phyloP scores from a whole-genome alignment of 2,329 filamentous ascomycete species.

The Colletotrichum sp. region DNA sequence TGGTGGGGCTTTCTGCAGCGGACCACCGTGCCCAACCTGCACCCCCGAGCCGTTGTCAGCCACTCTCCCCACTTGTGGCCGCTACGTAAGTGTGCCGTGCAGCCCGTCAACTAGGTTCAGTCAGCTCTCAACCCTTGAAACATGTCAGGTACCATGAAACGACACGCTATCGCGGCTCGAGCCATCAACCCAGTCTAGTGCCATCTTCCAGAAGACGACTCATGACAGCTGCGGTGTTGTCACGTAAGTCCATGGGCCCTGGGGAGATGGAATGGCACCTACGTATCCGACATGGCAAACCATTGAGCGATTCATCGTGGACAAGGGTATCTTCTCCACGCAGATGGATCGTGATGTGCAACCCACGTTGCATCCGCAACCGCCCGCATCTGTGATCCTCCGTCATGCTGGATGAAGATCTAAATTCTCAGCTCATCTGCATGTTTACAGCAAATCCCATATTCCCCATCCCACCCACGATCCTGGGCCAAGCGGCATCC shows the following conservation, averaged over 20 bases:
- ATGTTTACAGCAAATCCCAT: not conserved
- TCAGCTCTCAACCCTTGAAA: constrained; percentile 10
- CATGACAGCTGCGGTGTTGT: not conserved
- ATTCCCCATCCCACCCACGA: not conserved
- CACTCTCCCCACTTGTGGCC: not conserved
- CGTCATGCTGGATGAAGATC: not conserved
- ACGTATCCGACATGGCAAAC: not conserved
- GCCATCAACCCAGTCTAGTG: not conserved
- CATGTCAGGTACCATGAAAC: constrained; percentile 18
- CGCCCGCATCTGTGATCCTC: not conserved
- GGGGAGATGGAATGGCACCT: not conserved
- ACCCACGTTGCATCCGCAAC: not conserved
- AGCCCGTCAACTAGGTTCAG: not conserved
- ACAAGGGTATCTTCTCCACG: not conserved
- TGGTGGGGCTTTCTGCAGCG: not conserved
- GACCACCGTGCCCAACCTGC: not conserved
- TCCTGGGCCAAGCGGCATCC: not conserved
- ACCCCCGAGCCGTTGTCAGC: not conserved
- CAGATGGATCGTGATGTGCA: not conserved
- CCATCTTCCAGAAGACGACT: not conserved
- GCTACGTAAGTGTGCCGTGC: not conserved
- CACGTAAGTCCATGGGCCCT: not conserved
- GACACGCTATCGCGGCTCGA: not conserved
- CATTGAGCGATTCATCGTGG: not conserved
- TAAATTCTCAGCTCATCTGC: not conserved